Conservation (phyloP, 441 rosid genomes). For the Mallotus japonicus region DNA sequence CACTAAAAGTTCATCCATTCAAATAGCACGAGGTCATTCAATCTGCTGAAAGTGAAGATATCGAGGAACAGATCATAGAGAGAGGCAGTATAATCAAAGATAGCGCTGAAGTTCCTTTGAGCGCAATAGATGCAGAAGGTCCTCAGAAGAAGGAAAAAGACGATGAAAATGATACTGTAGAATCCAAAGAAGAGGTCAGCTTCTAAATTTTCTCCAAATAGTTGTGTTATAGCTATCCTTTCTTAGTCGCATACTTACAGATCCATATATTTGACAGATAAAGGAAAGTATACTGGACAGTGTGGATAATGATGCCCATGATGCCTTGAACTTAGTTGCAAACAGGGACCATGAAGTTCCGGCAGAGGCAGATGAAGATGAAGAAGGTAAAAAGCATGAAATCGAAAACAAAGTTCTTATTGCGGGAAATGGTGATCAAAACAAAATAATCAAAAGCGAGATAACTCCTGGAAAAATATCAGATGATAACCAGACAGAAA, state of each 20-base stretch:
- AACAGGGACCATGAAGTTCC: conserved; percentile 17
- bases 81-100: conserved; percentile 20
- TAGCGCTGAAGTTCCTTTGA: conserved; percentile 12
- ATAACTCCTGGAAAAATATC: conserved; percentile 12
- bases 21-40: conserved; percentile 23
- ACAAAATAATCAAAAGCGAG: conserved; percentile 6
- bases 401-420: conserved; percentile 21
- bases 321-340: conserved; percentile 18
- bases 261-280: conserved; percentile 29
- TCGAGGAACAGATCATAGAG: conserved; percentile 18
- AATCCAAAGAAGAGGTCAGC: conserved; percentile 33
- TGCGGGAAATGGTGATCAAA: conserved; percentile 21
- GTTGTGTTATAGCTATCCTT: not conserved
- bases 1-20: not conserved
- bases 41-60: conserved; percentile 10
- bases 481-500: conserved; percentile 24
- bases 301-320: conserved; percentile 22
- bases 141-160: conserved; percentile 19
- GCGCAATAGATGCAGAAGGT: conserved; percentile 17
- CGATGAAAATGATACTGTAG: conserved; percentile 19
- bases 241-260: not conserved
- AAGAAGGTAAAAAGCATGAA: conserved; percentile 15
- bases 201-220: conserved; percentile 4
- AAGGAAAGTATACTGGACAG: conserved; percentile 8
- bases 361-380: conserved; percentile 18